Base-by-base conservation (phyloP, 306 rosid genomes). In the Vigna nakashimae region DNA sequence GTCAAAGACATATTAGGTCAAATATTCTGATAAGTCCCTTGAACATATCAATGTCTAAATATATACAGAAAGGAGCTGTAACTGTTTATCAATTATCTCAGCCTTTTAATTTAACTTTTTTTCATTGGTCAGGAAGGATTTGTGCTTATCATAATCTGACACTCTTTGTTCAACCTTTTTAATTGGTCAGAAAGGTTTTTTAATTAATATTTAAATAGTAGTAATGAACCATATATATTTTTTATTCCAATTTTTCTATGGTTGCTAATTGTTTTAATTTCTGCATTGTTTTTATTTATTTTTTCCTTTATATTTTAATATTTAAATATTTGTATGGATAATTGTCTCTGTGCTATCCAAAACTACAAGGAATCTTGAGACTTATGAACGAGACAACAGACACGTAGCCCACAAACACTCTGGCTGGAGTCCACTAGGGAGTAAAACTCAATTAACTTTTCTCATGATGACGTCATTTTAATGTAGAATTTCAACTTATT, bases 361-460 rank as follows among this genome's bases (percentile, higher is more conserved):
- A 68, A 36, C 6, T 45, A 15, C 1, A 26, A 81, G 66, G 84
- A 68, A 81, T 81, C 43, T 17, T n/a, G 48, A 1, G 55, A 36
- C 43, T 15, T 3, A 32, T 32, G 67, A 30, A 60, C 1, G 14
- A 20, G 43, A 75, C 28, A 36, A 32, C 36, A 22, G 36, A 12
- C 36, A 57, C 13, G 71, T 59, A 43, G 71, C 71, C 78, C 46
- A 45, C 32, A 46, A 50, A 52, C 64, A 63, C 69, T 48, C 4
- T 13, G 51, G 51, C 4, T 7, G 63, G 51, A 46, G 36, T 30
- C 34, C 34, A 30, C 34, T 30, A 4, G 34, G 34, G 5, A 30
- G 34, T 4, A 30, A 34, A 34, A 34, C 38, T 34, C 38, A 34
- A 34, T 5, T 5, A 34, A 34, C 6, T 34, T 34, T 34, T 34